Evolutionary conservation across 371 early-diverging fungal genomes (phyloP), one percentile per base, ranked within the genome.

Genomic region (Mucor plumbeus): DNA sequence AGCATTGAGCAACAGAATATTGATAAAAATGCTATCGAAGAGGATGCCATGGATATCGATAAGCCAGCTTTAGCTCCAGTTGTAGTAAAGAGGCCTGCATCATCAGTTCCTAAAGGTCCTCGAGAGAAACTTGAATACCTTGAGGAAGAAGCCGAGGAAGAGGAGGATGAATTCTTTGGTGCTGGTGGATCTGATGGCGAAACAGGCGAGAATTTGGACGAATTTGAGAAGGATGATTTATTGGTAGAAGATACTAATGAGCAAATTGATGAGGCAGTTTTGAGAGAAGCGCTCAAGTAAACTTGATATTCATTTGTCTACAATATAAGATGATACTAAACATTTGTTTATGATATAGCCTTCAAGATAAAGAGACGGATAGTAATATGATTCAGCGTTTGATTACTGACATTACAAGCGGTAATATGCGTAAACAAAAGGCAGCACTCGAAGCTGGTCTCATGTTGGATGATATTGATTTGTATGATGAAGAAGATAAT

Each of bases 151-250:
- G 84, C 84, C 13, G 77, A 78, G 41, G 84, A 80, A 67, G 74
- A 74, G n/a, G 84, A 84, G 33, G 84, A 84, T 17, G 84, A 84
- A 48, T 81, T 63, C 67, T 81, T 71, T 73, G 81, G 80, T 9
- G 66, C 69, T 3, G 84, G 78, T 60, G 84, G 84, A 26, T 58
- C 67, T 4, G 83, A 83, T 41, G 66, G 36, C 6, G 72, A 70
- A 10, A 77, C 72, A 7, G 71, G 69, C 13, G 80, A 79, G 26
- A 67, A 76, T 44, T 53, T 80, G 35, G 81, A 84, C 65, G 72
- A 75, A 57, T 84, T 67, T 68, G 81, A 80, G 35, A 63, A 81
- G 15, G 84, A 84, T 70, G 81, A 67, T 34, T 59, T 81, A 56
- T 55, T 84, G 19, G 84, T 81, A 1, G 77, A 78, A 19, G 66